Base-by-base conservation (phyloP, 768 basidiomycete genomes). In the Boletus subcaerulescens region DNA sequence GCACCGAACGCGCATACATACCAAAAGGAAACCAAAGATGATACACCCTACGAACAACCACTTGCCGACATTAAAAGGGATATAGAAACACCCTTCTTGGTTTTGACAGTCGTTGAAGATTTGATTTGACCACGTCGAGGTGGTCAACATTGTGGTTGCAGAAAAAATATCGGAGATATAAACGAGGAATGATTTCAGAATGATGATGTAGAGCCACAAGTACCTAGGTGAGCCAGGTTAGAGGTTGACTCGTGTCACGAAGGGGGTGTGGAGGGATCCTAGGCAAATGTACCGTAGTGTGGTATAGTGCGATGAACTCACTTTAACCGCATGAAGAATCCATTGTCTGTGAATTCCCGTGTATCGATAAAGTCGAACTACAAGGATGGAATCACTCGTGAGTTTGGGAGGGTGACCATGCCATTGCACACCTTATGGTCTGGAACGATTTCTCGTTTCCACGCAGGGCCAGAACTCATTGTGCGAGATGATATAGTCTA, bases 1-100 rank as follows among this genome's bases (percentile, higher is more conserved):
- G 22, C 7, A 29, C 14, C n/a, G 18, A 50, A 46, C 18, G 18
- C 7, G 24, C 14, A 20, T 32, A 55, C 89, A 58, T 65, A 93
- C 93, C 69, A 99, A 76, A 29, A 99, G 78, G 76, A 98, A 98
- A n/a, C 92, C 93, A 71, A 97, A 91, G 62, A 97, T 89, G 81
- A 99, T 98, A 74, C 96, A 98, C 44, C 93, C 93, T 18, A 97
- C 89, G 76, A 98, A 98, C 57, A 99, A 77, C 93, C 93, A 98
- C 73, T 94, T 91, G 48, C 92, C 94, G 51, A 91, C 84, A 55
- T 78, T 76, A 75, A 97, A 98, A 3, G 91, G 87, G 60, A 94
- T 89, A 66, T 88, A 83, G 48, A 93, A 85, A 68, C 93, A 97
- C 40, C 85, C 84, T 5, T 81, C 70, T 49, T 82, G 72, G 31